These are phyloP conservation scores for Starmerella roubikii DNA, from an alignment of 805 yeast species.

Conservation along the genomic window DNA sequence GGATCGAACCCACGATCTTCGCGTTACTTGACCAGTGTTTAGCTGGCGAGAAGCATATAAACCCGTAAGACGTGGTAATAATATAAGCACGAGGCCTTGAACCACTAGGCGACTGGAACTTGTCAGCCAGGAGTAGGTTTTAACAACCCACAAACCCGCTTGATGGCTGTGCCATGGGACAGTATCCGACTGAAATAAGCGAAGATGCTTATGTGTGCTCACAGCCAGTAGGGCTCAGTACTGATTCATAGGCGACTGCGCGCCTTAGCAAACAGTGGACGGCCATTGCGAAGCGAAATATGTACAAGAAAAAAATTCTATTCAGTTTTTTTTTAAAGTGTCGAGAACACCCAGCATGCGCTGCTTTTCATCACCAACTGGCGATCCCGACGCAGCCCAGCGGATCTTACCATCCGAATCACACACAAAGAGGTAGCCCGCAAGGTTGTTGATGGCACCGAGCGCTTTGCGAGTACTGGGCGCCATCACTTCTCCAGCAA, in stretches of 20 bases:
- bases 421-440: constrained; percentile 72
- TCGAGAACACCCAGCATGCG: neutral
- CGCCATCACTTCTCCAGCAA: constrained; percentile 47
- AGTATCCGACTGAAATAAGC: no score
- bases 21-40: constrained; percentile 38
- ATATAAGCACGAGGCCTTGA: constrained; percentile 55
- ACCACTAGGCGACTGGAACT: constrained; percentile 29
- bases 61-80: constrained; percentile 39
- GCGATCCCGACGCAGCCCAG: constrained; percentile 84
- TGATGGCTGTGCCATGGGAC: no score
- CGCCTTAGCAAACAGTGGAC: no score
- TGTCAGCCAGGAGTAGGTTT: no score
- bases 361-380: constrained; percentile 46
- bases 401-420: constrained; percentile 64
- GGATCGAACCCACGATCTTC: constrained; percentile 45
- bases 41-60: constrained; percentile 30
- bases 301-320: no score
- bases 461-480: constrained; percentile 45
- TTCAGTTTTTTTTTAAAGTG: neutral
- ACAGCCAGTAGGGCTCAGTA: no score
- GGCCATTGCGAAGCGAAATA: no score
- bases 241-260: no score
- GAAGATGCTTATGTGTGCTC: no score
- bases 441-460: constrained; percentile 55
- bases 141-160: no score